phyloP scores from a whole-genome alignment of 2,329 filamentous ascomycete genomes.

The Xylariaceae sp. region DNA sequence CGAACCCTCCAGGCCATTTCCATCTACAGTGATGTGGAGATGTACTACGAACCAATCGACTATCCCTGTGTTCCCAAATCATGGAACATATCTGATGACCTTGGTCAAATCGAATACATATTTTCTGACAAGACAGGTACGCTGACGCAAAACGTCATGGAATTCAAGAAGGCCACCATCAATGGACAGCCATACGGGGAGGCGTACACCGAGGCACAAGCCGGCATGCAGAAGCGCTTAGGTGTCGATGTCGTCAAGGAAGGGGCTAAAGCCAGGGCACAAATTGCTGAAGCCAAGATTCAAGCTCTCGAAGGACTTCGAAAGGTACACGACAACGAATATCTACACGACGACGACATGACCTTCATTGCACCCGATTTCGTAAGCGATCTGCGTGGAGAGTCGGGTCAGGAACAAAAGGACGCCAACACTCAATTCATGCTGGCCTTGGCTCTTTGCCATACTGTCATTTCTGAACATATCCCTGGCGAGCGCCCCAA shows the following conservation, averaged over 20 bases:
- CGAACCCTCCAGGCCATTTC: constrained; percentile 91
- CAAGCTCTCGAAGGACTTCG: constrained; percentile 71
- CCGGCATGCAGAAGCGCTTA: constrained; percentile 89
- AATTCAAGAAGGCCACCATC: constrained; percentile 97
- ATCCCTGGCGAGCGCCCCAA: constrained; percentile 84
- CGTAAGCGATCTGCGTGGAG: constrained; percentile 74
- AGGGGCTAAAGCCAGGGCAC: constrained; percentile 63
- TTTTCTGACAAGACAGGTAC: constrained; percentile 95
- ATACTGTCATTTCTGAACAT: constrained; percentile 90
- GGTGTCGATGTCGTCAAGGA: constrained; percentile 85
- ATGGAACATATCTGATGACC: constrained; percentile 98
- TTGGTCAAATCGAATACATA: constrained; percentile 98
- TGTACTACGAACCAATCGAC: constrained; percentile 95
- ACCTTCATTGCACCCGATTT: constrained; percentile 93
- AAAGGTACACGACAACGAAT: constrained; percentile 81
- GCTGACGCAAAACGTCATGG: constrained; percentile 91
- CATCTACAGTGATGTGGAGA: constrained; percentile 91
- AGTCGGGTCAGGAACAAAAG: constrained; percentile 72
- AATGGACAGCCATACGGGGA: constrained; percentile 97
- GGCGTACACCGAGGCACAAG: constrained; percentile 94
- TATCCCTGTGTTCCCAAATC: constrained; percentile 95
- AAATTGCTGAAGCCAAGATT: constrained; percentile 75
- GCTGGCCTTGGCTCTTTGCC: constrained; percentile 90
- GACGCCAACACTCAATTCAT: constrained; percentile 84
- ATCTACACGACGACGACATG: constrained; percentile 81